Evolutionary conservation across 2,329 filamentous ascomycete species (phyloP).

Genomic region (Exophiala lecanii-corni): DNA sequence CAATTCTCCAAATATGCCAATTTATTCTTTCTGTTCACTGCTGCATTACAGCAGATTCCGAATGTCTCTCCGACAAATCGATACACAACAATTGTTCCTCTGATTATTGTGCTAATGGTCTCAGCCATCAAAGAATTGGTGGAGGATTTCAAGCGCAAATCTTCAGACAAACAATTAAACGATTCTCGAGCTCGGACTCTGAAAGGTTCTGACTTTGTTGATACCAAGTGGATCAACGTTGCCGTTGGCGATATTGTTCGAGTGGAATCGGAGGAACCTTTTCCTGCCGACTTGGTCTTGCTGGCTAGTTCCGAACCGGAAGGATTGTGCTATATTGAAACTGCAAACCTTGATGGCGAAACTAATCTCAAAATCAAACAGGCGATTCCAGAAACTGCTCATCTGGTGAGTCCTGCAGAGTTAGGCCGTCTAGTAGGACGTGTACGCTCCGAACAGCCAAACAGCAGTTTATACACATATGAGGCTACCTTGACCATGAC

Average conservation of each 20-base stretch:
- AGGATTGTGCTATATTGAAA: conserved; percentile 97
- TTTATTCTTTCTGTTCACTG: conserved; percentile 98
- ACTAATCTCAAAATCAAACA: conserved; percentile 99
- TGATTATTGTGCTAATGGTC: conserved; percentile 84
- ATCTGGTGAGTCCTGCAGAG: conserved; percentile 80
- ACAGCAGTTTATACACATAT: conserved; percentile 97
- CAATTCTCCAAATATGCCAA: conserved; percentile 99
- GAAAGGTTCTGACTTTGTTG: conserved; percentile 75
- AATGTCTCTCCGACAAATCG: conserved; percentile 89
- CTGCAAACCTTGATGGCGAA: conserved; percentile 93
- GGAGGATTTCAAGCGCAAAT: conserved; percentile 86
- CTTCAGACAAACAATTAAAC: conserved; percentile 82
- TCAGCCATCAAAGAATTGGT: conserved; percentile 92
- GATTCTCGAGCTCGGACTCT: conserved; percentile 79
- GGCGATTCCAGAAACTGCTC: conserved; percentile 83
- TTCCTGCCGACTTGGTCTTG: conserved; percentile 88
- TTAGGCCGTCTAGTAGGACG: conserved; percentile 80
- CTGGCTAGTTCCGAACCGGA: conserved; percentile 94
- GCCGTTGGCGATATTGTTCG: conserved; percentile 87
- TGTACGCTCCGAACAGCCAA: conserved; percentile 91
- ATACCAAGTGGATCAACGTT: conserved; percentile 91
- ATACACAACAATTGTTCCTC: conserved; percentile 94
- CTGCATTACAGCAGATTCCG: conserved; percentile 89
- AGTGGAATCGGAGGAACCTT: conserved; percentile 90
- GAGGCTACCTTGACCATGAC: conserved; percentile 93